These are phyloP conservation scores for Graphilbum sp. DNA, from an alignment of 2,329 filamentous ascomycete genomes.

Conservation along the genomic window DNA sequence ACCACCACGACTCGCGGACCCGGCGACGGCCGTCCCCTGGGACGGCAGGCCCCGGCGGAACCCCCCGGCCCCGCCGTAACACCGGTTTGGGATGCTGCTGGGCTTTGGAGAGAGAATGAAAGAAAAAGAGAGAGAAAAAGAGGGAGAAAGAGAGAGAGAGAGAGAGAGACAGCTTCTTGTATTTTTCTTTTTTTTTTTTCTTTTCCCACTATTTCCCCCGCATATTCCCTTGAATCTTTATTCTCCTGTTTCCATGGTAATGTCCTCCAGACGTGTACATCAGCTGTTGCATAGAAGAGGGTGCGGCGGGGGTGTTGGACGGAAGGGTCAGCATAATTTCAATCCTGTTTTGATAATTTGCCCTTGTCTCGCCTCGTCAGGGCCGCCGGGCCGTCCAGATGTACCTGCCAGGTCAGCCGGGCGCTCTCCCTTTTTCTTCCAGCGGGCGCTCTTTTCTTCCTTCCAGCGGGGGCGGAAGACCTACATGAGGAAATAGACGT, in stretches of 20 bases:
- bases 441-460: no score
- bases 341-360: not conserved
- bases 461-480: no score
- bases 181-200: constrained; percentile 2
- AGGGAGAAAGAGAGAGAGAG: no score
- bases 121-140: no score
- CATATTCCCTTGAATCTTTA: no score
- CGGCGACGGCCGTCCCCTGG: no score
- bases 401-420: constrained; percentile 12
- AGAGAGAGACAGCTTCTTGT: not conserved
- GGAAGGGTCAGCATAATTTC: not conserved
- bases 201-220: not conserved
- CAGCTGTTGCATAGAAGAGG: constrained; percentile 8
- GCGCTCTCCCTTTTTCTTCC: not conserved
- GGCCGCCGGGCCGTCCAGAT: constrained; percentile 18
- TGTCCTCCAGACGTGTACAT: constrained; percentile 8
- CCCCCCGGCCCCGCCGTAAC: no score
- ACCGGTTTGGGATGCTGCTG: no score
- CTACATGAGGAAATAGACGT: constrained; percentile 66
- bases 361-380: no score
- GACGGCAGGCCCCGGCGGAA: no score
- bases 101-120: not conserved
- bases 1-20: not conserved
- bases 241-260: not conserved
- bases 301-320: not conserved